These are phyloP conservation scores for Aurifilum marmelostoma DNA, from an alignment of 2,329 filamentous ascomycete species.

Conservation along the genomic window DNA sequence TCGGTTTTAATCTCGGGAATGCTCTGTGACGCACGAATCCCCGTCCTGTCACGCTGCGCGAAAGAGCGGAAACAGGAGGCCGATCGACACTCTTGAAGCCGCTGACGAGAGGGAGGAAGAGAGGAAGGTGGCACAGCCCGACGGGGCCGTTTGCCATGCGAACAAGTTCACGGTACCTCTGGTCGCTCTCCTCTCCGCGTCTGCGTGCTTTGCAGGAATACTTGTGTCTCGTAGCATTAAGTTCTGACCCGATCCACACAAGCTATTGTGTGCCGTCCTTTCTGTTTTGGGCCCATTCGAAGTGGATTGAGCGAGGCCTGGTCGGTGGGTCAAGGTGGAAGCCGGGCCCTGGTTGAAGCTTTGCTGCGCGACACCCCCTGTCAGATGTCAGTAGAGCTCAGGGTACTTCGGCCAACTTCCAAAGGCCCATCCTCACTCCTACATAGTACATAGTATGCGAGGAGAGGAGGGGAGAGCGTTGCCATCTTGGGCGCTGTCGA, in stretches of 20 bases:
- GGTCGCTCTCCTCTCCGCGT: neutral
- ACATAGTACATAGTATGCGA: too few relatives aligned
- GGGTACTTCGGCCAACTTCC: constrained; percentile 8
- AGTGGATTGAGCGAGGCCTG: constrained; percentile 5
- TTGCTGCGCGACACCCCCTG: neutral
- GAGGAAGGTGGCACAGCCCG: neutral
- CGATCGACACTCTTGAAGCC: neutral
- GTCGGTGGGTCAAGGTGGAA: neutral
- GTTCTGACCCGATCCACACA: constrained; percentile 10
- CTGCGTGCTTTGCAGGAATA: neutral
- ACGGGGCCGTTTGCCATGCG: neutral
- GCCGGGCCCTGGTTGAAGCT: neutral
- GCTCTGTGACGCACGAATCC: constrained; percentile 12
- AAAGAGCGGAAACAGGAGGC: neutral
- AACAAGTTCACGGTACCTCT: neutral
- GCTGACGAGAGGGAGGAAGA: neutral
- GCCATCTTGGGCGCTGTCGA: neutral
- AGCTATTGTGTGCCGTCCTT: neutral
- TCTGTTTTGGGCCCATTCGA: constrained; percentile 2
- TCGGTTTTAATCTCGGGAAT: constrained; percentile 24
- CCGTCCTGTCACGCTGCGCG: neutral
- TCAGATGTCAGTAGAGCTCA: neutral
- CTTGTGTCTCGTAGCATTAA: neutral
- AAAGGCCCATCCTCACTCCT: neutral
- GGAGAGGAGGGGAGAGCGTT: neutral